Conservation (phyloP, 495 filamentous ascomycete species). For the Tuber aestivum region DNA sequence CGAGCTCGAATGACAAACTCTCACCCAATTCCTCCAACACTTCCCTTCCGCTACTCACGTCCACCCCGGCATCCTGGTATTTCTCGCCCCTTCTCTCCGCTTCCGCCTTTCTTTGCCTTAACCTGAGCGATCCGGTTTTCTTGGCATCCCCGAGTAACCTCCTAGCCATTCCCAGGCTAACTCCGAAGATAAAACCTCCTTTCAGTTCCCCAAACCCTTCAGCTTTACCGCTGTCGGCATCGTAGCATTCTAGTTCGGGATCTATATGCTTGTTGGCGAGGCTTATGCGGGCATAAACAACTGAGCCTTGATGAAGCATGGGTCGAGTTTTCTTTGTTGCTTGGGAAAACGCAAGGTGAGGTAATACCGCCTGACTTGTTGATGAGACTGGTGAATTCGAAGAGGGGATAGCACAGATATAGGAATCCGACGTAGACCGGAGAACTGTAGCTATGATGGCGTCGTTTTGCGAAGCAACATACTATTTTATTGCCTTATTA, state of each 20-base stretch:
- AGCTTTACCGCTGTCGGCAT: constrained; percentile 75
- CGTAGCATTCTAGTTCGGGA: constrained; percentile 82
- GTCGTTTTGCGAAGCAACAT: constrained; percentile 69
- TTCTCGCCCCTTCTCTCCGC: constrained; percentile 60
- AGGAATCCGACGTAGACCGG: constrained; percentile 66
- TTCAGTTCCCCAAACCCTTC: constrained; percentile 81
- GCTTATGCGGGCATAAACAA: constrained; percentile 80
- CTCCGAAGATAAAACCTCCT: constrained; percentile 79
- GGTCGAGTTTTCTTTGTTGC: constrained; percentile 90
- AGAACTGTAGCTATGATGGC: constrained; percentile 78
- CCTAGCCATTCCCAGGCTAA: constrained; percentile 73
- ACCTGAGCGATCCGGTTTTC: constrained; percentile 44
- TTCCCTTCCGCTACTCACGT: constrained; percentile 60
- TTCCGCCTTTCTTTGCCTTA: constrained; percentile 52
- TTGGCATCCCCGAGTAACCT: constrained; percentile 53
- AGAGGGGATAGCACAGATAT: constrained; percentile 59
- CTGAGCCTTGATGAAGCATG: constrained; percentile 60
- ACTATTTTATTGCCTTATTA: constrained; percentile 54
- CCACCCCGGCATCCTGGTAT: constrained; percentile 56
- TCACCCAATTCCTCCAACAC: constrained; percentile 79
- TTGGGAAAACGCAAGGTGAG: constrained; percentile 82
- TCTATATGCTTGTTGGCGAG: constrained; percentile 74
- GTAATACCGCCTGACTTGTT: constrained; percentile 66
- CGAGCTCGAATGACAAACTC: constrained; percentile 78
- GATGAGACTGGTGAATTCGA: constrained; percentile 55